Evolutionary conservation across 2,329 filamentous ascomycete genomes (phyloP).

Genomic region (Pseudogymnoascus sp.): DNA sequence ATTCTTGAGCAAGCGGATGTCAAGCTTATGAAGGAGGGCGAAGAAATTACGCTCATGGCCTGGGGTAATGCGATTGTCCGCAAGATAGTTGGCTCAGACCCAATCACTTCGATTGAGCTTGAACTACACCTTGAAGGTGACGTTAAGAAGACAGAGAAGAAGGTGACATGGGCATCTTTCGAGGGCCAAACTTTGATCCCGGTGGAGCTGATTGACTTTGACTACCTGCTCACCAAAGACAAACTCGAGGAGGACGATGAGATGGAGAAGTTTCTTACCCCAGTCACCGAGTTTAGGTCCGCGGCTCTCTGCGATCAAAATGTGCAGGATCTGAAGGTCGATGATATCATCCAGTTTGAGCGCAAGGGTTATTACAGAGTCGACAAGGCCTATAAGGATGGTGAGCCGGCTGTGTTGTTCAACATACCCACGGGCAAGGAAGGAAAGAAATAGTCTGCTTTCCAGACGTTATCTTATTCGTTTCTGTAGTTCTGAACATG

Average conservation of each 20-base stretch:
- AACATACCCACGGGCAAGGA: conserved; percentile 62
- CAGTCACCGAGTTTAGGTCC: conserved; percentile 67
- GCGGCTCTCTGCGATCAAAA: conserved; percentile 76
- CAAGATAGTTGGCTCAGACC: conserved; percentile 50
- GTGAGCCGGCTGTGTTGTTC: conserved; percentile 57
- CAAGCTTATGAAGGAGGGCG: conserved; percentile 69
- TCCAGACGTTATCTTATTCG: not conserved
- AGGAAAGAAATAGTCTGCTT: conserved; percentile 2
- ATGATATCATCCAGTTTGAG: conserved; percentile 93
- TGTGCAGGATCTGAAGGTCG: conserved; percentile 68
- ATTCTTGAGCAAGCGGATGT: conserved; percentile 84
- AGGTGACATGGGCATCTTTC: conserved; percentile 84
- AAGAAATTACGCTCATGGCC: conserved; percentile 94
- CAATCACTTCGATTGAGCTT: conserved; percentile 65
- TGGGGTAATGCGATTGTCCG: conserved; percentile 87
- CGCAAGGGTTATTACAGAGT: conserved; percentile 87
- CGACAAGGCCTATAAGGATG: conserved; percentile 56
- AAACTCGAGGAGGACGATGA: conserved; percentile 83
- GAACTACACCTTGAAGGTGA: conserved; percentile 90
- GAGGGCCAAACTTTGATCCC: conserved; percentile 70
- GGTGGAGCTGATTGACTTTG: conserved; percentile 87
- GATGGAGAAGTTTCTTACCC: conserved; percentile 75
- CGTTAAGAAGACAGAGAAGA: conserved; percentile 93
- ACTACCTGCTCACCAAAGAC: conserved; percentile 92
- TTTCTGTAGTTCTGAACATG: not conserved